phyloP scores from a whole-genome alignment of 2,329 filamentous ascomycete genomes.

The Trichoderma polysporum region DNA sequence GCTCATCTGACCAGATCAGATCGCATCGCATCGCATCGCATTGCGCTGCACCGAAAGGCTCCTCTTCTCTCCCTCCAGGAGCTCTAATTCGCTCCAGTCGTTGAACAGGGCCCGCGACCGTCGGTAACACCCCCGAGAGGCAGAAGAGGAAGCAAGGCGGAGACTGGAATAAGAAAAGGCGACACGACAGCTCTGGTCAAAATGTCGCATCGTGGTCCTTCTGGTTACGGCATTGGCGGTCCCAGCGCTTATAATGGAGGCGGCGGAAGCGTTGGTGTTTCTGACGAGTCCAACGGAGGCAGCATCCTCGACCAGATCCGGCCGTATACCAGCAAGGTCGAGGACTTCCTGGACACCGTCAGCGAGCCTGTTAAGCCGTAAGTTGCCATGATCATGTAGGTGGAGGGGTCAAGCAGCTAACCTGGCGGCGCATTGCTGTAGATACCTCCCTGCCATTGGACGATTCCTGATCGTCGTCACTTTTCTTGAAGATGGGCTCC shows the following conservation, averaged over 20 bases:
- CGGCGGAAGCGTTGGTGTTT: slow-evolving; percentile 48
- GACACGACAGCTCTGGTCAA: background rate
- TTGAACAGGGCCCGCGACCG: background rate
- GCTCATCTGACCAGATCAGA: background rate
- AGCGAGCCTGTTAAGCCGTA: slow-evolving; percentile 94
- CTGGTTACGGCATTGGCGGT: slow-evolving; percentile 79
- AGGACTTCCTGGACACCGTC: slow-evolving; percentile 83
- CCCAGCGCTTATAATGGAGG: slow-evolving; percentile 62
- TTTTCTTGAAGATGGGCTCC: slow-evolving; percentile 92
- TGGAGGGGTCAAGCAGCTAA: background rate
- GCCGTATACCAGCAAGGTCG: slow-evolving; percentile 96
- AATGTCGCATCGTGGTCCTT: slow-evolving; percentile 59
- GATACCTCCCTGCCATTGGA: slow-evolving; percentile 91
- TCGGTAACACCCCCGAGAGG: background rate
- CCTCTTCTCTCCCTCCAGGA: background rate
- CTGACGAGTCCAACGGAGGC: slow-evolving; percentile 57
- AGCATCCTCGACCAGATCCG: slow-evolving; percentile 76
- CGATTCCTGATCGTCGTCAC: slow-evolving; percentile 98
- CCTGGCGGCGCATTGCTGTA: slow-evolving; percentile 38
- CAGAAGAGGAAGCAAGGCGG: background rate
- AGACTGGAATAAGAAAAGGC: background rate
- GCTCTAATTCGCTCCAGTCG: background rate
- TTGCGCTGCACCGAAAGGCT: background rate
- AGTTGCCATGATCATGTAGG: slow-evolving; percentile 27
- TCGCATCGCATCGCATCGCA: slow-evolving; percentile 9